A percentile compares a stretch with the other conserved stretches of the same genome.
phyloP scores from a whole-genome alignment of 2,329 filamentous ascomycete genomes.

The Mollisiaceae sp. region DNA sequence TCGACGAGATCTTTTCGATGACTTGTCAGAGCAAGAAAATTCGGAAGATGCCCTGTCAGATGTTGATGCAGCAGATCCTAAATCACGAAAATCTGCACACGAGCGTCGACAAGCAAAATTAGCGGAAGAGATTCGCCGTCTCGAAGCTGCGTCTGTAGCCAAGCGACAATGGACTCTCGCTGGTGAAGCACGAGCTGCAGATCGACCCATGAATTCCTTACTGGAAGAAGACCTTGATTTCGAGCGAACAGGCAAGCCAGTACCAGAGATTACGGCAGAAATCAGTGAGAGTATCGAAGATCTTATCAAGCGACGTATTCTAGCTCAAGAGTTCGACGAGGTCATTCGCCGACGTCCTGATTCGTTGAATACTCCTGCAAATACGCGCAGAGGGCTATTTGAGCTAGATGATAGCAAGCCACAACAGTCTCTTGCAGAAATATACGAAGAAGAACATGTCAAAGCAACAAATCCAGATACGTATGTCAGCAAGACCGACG shows the following conservation, averaged over 20 bases:
- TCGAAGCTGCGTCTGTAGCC: conserved; percentile 87
- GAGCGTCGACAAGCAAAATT: conserved; percentile 87
- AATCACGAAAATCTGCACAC: conserved; percentile 79
- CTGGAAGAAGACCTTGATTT: conserved; percentile 96
- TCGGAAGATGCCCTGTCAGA: conserved; percentile 70
- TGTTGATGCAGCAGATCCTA: conserved; percentile 70
- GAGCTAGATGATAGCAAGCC: conserved; percentile 86
- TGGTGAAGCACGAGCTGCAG: conserved; percentile 82
- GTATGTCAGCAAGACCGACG: conserved; percentile 81
- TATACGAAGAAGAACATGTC: conserved; percentile 93
- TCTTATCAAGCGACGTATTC: conserved; percentile 90
- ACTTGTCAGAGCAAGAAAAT: conserved; percentile 67
- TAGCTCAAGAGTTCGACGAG: conserved; percentile 91
- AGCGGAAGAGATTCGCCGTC: conserved; percentile 85
- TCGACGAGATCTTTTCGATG: conserved; percentile 88
- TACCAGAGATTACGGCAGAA: conserved; percentile 91
- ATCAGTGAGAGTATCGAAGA: conserved; percentile 90
- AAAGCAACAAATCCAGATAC: conserved; percentile 76
- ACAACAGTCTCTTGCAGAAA: conserved; percentile 85
- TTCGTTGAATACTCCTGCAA: conserved; percentile 64
- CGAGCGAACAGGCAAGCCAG: conserved; percentile 91
- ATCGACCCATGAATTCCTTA: conserved; percentile 88
- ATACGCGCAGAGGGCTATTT: conserved; percentile 67
- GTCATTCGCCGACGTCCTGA: conserved; percentile 82
- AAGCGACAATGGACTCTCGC: conserved; percentile 90